phyloP scores from a whole-genome alignment of 371 early-diverging fungal genomes.

The Mortierella sp. region DNA sequence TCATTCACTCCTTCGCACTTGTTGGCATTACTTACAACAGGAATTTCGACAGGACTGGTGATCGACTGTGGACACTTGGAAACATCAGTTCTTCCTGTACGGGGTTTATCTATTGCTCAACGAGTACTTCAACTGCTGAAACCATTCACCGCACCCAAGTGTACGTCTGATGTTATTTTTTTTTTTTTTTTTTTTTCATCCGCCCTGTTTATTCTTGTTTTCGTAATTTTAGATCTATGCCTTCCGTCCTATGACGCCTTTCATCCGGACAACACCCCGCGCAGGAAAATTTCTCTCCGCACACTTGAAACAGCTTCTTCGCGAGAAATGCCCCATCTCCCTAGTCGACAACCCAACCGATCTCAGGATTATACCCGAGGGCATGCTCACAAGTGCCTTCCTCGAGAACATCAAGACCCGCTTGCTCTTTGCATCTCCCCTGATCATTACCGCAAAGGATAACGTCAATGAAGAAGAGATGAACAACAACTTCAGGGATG shows the following conservation, averaged over 20 bases:
- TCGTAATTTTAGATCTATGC: conserved; percentile 87
- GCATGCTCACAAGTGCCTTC: conserved; percentile 62
- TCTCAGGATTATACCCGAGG: conserved; percentile 57
- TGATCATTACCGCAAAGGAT: conserved; percentile 46
- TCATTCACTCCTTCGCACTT: conserved; percentile 84
- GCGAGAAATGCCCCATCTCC: conserved; percentile 48
- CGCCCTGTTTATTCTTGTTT: too few species aligned
- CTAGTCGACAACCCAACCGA: conserved; percentile 57
- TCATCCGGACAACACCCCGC: conserved; percentile 75
- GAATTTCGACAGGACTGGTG: conserved; percentile 83
- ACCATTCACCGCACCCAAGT: too few species aligned
- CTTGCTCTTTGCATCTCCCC: conserved; percentile 74
- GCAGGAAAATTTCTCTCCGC: conserved; percentile 75
- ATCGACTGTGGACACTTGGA: conserved; percentile 86
- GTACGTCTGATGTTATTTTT: neutral
- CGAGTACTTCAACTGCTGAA: too few species aligned
- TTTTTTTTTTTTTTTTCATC: neutral
- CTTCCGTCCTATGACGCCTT: conserved; percentile 79
- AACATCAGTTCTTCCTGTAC: conserved; percentile 84
- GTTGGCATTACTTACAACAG: conserved; percentile 83
- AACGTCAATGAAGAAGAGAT: conserved; percentile 55
- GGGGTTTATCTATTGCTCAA: conserved; percentile 30
- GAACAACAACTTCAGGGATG: conserved; percentile 66
- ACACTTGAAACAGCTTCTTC: conserved; percentile 70
- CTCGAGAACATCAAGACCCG: conserved; percentile 81